Evolutionary conservation across 2,329 filamentous ascomycete genomes (phyloP).

Genomic region (Colletotrichum shisoi): DNA sequence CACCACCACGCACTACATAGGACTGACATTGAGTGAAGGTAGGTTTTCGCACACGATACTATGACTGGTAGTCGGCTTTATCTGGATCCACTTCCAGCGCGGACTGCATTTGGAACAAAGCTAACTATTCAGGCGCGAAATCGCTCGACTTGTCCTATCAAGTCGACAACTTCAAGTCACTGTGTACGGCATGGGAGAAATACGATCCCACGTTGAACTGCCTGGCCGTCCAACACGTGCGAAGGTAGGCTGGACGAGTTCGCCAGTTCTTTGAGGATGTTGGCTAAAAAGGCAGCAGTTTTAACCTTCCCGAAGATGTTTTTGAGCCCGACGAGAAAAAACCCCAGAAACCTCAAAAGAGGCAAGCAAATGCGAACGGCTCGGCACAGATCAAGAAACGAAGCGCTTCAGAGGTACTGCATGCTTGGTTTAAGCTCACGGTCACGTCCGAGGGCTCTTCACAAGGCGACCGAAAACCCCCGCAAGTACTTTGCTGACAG

Average conservation of each 20-base stretch:
- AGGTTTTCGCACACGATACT: slow-evolving; percentile 47
- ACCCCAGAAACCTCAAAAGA: slow-evolving; percentile 62
- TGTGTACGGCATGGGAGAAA: slow-evolving; percentile 77
- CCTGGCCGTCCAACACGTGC: slow-evolving; percentile 81
- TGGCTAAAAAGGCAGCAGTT: slow-evolving; percentile 59
- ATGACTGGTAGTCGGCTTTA: slow-evolving; percentile 34
- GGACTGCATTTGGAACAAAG: slow-evolving; percentile 11
- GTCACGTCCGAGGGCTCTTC: slow-evolving; percentile 13
- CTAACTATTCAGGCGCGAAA: slow-evolving; percentile 66
- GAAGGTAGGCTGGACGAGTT: slow-evolving; percentile 70
- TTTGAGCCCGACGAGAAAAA: slow-evolving; percentile 81
- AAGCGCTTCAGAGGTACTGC: slow-evolving; percentile 55
- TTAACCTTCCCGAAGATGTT: slow-evolving; percentile 87
- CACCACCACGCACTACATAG: slow-evolving; percentile 94
- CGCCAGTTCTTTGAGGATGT: not conserved
- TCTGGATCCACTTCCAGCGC: not conserved
- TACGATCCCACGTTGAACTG: slow-evolving; percentile 79
- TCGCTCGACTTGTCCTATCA: slow-evolving; percentile 80
- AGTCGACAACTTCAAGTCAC: slow-evolving; percentile 85
- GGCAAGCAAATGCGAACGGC: slow-evolving; percentile 49
- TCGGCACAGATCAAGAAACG: slow-evolving; percentile 58
- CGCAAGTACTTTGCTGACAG: slow-evolving; percentile 49
- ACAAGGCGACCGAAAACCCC: slow-evolving; percentile 49
- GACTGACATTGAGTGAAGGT: slow-evolving; percentile 81
- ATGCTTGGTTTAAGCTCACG: slow-evolving; percentile 19